Evolutionary conservation across 768 basidiomycete genomes (phyloP), one percentile per base, ranked within the genome.

Genomic region (Tylopilus rubrobrunneus): DNA sequence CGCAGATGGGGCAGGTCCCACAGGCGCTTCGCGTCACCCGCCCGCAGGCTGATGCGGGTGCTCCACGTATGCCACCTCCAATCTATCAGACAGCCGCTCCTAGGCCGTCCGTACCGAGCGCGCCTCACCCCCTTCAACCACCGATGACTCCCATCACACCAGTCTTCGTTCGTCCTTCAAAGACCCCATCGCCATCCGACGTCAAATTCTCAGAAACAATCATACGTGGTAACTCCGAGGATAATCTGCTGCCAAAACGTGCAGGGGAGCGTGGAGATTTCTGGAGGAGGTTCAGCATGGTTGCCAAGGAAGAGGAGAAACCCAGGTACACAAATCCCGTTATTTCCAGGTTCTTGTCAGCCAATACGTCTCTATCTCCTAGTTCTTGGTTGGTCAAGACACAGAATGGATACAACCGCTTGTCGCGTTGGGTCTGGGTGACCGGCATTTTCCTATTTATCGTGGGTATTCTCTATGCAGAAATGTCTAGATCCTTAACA

Each of bases 271-370:
- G 78, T 46, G 87, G 88, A 1, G 89, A 91, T 62, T 92, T 92
- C 71, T 92, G 90, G 90, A 76, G 87, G 55, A 77, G 90, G 37
- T 92, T 92, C 71, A 88, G 86, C 56, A 89, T 91, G 76, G 83
- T 92, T 56, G 89, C 83, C 9, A 87, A 82, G 64, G 83, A 84
- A 54, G 83, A 87, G 59, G 74, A 76, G 63, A 82, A 82, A 61
- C 76, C 78, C 68, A 74, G 71, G 78, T 76, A 49, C 19, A 60
- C 57, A 40, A 45, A 27, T 15, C 36, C 21, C 49, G 36, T 52
- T 15, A 17, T 33, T 44, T 14, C 14, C 21, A 36, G 11, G 14
- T 45, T 31, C n/a, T 49, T 23, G 21, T 57, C 17, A 19, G 9
- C 53, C 23, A 42, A 45, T 49, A 5, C 34, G 31, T 36, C 19